Base-by-base conservation (phyloP, 2,329 filamentous ascomycete genomes). In the Teratosphaeria gauchensis region DNA sequence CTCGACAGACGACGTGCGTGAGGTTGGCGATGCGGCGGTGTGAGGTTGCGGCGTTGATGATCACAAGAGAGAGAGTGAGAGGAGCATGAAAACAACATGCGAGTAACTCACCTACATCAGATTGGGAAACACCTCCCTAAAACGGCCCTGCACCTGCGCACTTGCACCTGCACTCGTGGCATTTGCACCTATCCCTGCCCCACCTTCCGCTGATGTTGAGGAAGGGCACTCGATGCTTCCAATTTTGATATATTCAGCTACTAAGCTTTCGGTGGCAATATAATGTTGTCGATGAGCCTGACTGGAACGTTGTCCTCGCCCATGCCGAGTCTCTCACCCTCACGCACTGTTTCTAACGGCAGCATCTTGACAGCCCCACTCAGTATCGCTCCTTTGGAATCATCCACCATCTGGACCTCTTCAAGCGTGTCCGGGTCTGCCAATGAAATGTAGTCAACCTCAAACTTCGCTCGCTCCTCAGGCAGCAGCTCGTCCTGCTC, bases 321-420 rank as follows among this genome's bases (percentile, higher is more conserved):
- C 30, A 92, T 73, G 3, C 83, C 83, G 31, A 79, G 73, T 64
- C 91, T 85, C 72, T 97, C 92, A 0, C 82, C 88, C 5, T 83
- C 76, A 54, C 78, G 80, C 0, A 86, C 80, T 56, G 83, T 80
- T 69, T 95, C 89, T 1, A 96, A 77, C 0, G 91, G 88, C 53
- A 90, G 72, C 87, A 99, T 95, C 75, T 89, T 94, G 59, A 99
- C 78, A 0, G 94, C 94, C 3, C 90, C 91, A 71, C 92, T 97
- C 59, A 99, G 74, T 38, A 99, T 87, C 0, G 87, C 92, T 1
- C 92, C 92, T 63, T 78, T 84, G 0, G 76, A 74, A 0, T 81
- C 78, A 68, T 96, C 88, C 1, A 97, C 81, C 12, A 76, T 71
- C 0, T 87, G 80, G 1, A 96, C 68, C 74, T 97, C 92, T 61